Conservation (phyloP, 306 rosid species). For the Casuarina glauca region DNA sequence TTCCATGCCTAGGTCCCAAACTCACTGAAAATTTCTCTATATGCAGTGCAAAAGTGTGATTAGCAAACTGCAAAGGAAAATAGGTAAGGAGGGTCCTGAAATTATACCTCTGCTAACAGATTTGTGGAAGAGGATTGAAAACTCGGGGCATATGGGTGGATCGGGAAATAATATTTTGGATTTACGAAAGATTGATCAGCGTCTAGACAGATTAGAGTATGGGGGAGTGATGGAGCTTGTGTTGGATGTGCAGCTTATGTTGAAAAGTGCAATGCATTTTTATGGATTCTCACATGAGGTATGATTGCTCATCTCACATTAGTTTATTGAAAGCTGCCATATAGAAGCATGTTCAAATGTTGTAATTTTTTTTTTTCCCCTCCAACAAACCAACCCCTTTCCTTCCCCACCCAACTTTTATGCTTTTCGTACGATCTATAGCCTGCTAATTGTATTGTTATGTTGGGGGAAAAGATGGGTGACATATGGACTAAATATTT, state of each 20-base stretch:
- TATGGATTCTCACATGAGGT: constrained; percentile 87
- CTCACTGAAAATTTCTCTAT: constrained; percentile 27
- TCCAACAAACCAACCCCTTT: no score
- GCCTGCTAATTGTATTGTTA: no score
- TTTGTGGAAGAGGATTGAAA: constrained; percentile 85
- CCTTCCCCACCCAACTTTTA: background rate
- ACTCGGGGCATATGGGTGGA: constrained; percentile 58
- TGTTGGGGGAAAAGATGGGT: background rate
- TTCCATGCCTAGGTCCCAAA: constrained; percentile 14
- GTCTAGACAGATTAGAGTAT: constrained; percentile 83
- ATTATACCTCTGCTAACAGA: constrained; percentile 88
- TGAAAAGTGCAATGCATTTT: constrained; percentile 80
- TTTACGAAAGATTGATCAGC: constrained; percentile 78
- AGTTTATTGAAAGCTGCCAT: background rate
- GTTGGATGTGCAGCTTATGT: constrained; percentile 81
- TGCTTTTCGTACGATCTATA: background rate
- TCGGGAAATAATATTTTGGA: constrained; percentile 65
- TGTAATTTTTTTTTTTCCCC: background rate
- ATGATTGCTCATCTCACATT: constrained; percentile 32
- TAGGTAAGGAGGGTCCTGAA: constrained; percentile 86
- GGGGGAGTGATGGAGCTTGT: constrained; percentile 85
- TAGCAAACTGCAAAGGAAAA: constrained; percentile 82
- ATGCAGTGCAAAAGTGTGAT: constrained; percentile 91
- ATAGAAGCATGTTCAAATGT: background rate
- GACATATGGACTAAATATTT: background rate